Base-by-base conservation (phyloP, 2,329 filamentous ascomycete genomes). In the Pseudopyrenochaeta lycopersici region DNA sequence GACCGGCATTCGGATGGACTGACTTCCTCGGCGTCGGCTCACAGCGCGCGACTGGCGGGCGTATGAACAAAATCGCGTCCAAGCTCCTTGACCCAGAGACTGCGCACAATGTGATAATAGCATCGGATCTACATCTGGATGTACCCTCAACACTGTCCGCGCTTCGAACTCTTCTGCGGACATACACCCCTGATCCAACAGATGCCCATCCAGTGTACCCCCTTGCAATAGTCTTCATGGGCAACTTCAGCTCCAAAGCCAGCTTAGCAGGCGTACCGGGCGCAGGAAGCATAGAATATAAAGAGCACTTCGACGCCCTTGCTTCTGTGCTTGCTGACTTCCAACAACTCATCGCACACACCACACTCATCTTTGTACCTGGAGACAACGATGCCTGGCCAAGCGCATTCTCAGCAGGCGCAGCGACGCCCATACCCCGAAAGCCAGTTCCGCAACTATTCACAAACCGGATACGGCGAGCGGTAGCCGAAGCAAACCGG, bases 341-440 rank as follows among this genome's bases (percentile, higher is more conserved):
- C 69, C 91, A 92, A 2, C 82, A 85, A 1, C 83, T 99, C 12
- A 84, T 98, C 38, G 88, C 89, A 51, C 84, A 85, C 21, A 89
- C 90, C 4, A 94, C 90, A 0, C 97, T 98, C 73, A 82, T 97
- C 29, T 97, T 99, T 70, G 90, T 98, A 0, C 95, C 95, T 0
- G 95, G 95, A 27, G 94, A 98, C 77, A 96, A 97, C 72, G 95
- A 99, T 73, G 93, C 91, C n/a, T 99, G 95, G 95, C 86, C 89
- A 4, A 96, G 92, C 0, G 85, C 92, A 2, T 97, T 96, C 72
- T 87, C 86, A 1, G 88, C 88, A 1, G 91, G 91, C 3, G 88
- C 90, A 1, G 86, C 89, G 0, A 84, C 85, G 0, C 85, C 88
- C 0, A 71, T 94, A 10, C 91, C 91, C 0, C 79, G 89, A 9